Percentiles rank a stretch among this genome's conserved stretches.
Conservation (phyloP, 306 rosid species). For the Abrus precatorius region DNA sequence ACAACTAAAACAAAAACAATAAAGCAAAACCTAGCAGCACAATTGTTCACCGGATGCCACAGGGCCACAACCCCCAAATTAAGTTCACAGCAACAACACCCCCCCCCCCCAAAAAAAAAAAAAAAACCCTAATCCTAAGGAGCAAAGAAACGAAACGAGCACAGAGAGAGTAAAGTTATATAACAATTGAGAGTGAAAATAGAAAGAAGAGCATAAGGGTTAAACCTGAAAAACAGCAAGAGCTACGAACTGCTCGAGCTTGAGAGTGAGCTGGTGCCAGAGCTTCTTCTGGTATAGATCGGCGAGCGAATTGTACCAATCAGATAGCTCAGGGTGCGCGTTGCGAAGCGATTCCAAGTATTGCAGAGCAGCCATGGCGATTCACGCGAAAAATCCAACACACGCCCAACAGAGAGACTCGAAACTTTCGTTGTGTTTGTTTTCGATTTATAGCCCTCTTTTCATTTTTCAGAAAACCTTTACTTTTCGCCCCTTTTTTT, state of each 20-base stretch:
- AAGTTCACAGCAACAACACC: background rate
- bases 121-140: conserved; percentile 64
- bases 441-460: conserved; percentile 49
- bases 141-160: background rate
- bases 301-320: conserved; percentile 92
- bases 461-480: background rate
- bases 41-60: background rate
- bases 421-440: background rate
- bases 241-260: conserved; percentile 97
- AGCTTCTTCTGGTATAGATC: conserved; percentile 99
- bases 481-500: background rate
- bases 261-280: conserved; percentile 99
- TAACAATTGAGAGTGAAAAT: background rate
- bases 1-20: background rate
- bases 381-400: background rate
- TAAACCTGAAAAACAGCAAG: conserved; percentile 89
- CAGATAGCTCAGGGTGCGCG: conserved; percentile 89
- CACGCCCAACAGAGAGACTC: background rate
- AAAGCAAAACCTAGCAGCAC: background rate
- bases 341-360: conserved; percentile 90
- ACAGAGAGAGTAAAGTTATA: background rate
- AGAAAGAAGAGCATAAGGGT: background rate
- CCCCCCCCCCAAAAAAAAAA: background rate
- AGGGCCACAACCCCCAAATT: conserved; percentile 36
- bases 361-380: conserved; percentile 90